A percentile compares a stretch with the other conserved stretches of the same genome.
Conservation (phyloP, 139 green algal species). For the Zygnema cylindricum region DNA sequence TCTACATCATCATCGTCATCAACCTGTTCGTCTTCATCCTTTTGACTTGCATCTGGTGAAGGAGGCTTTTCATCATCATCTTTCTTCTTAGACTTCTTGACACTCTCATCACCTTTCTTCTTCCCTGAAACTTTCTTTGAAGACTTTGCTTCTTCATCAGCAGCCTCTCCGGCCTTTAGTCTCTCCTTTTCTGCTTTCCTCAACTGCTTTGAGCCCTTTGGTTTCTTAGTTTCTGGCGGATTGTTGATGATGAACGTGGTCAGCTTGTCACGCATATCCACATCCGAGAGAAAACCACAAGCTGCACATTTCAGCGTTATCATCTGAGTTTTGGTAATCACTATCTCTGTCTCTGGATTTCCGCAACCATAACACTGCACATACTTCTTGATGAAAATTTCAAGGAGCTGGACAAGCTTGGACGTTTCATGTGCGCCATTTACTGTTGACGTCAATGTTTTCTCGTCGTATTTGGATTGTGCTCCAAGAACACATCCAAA, state of each 20-base stretch:
- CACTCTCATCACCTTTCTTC: slow-evolving; percentile 55
- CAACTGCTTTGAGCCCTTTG: slow-evolving; percentile 62
- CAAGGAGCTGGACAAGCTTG: slow-evolving; percentile 86
- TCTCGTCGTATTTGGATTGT: slow-evolving; percentile 94
- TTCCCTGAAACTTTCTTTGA: slow-evolving; percentile 54
- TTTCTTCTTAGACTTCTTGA: slow-evolving; percentile 70
- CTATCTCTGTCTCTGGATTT: slow-evolving; percentile 96
- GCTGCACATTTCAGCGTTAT: slow-evolving; percentile 97
- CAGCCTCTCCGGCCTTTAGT: slow-evolving; percentile 60
- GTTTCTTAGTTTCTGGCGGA: slow-evolving; percentile 87
- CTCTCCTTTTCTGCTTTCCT: slow-evolving; percentile 65
- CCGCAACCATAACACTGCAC: slow-evolving; percentile 97
- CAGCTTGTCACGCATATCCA: slow-evolving; percentile 95
- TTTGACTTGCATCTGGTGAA: slow-evolving; percentile 10
- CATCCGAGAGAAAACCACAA: slow-evolving; percentile 80
- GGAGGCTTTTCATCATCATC: slow-evolving; percentile 75
- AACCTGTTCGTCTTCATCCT: slow-evolving; percentile 57
- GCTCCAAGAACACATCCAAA: slow-evolving; percentile 96
- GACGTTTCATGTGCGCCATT: slow-evolving; percentile 86
- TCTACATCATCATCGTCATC: slow-evolving; percentile 79
- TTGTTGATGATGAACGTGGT: slow-evolving; percentile 99
- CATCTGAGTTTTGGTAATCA: slow-evolving; percentile 82
- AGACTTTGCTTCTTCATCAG: slow-evolving; percentile 62
- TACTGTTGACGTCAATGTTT: slow-evolving; percentile 88
- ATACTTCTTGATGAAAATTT: slow-evolving; percentile 98